Base-by-base conservation (phyloP, 2,329 filamentous ascomycete species). In the Xylaria sp. region DNA sequence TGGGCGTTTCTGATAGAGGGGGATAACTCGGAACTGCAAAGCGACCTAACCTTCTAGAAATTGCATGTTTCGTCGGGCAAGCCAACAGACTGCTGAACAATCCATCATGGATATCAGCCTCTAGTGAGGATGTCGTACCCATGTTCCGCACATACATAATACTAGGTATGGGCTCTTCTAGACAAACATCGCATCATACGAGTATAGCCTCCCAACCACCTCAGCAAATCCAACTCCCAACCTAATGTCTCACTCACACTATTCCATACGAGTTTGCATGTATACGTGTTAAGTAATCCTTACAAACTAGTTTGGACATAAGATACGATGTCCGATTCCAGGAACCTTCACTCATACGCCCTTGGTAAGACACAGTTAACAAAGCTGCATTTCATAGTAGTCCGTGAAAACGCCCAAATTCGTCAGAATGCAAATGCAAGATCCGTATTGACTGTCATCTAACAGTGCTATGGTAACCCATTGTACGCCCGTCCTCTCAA, bases 401-500 rank as follows among this genome's bases (percentile, higher is more conserved):
- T 39, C 24, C 41, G 48, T 37, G 7, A 24, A n/a, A 38, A 29
- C 20, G 5, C 2, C 21, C 4, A 19, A 4, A 42, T 42, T 16
- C 4, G 8, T 39, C 19, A 58, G 50, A n/a, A 58, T 68, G 62
- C 57, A 68, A 69, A 69, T 69, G 65, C 66, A 69, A 63, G 44
- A 67, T 68, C 65, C 65, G 63, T 67, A 59, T 69, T 69, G 63
- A 68, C 66, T 69, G 63, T 60, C 61, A 66, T 62, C 56, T 61
- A 58, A 66, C 65, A 69, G 66, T 68, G 56, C 66, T 68, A 69
- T 68, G 61, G 63, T 68, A 67, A 66, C 62, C 66, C 60, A 65
- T 64, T 66, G 63, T 60, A 68, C 66, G 65, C 66, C 66, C 60
- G 59, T 63, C 63, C 66, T 64, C 56, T 66, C 60, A 69, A 63